Evolutionary conservation across 306 rosid species (phyloP), one percentile per base, ranked within the genome.

Genomic region (Parietaria judaica): DNA sequence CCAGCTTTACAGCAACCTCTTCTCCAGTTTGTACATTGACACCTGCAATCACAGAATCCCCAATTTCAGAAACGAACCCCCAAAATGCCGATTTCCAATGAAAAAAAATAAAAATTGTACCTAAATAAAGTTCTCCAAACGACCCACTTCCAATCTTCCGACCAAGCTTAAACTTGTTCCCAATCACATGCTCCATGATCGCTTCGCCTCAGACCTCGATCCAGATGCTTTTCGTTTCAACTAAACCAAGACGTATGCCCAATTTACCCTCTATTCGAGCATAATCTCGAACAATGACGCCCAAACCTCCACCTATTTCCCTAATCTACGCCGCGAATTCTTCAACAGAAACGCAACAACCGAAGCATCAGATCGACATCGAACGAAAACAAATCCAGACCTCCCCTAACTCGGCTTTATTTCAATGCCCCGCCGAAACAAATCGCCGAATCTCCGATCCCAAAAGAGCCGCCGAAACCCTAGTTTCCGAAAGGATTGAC

Each of bases 81-180:
- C 66, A 57, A 8, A 57, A 63, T 58, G 51, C 58, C 7, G 31
- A 63, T 51, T 45, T 59, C 11, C 14, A 39, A 13, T 37, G 15
- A 36, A 48, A 36, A 51, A 35, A 48, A 67, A 38, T 34, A 11
- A 47, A 39, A 56, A 38, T 36, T 45, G 8, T 36, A 84, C 99
- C 95, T 76, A 94, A 52, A 86, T 88, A 94, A 35, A 94, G 99
- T 83, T 94, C 99, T 56, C 99, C 99, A 63, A 94, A 94, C 62
- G 99, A 94, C 56, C 99, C 99, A 73, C 99, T 88, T 43, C 99
- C 99, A 76, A 94, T 94, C 84, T 94, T 94, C 80, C 96, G 88
- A 68, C 99, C 99, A 31, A 94, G 78, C 80, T 86, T 94, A 70
- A 94, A 94, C 83, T 81, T 89, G 5, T 90, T 92, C 68, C 79